A percentile compares a stretch with the other conserved stretches of the same genome.
phyloP scores from a whole-genome alignment of 2,329 filamentous ascomycete species.

The Stagonosporopsis vannaccii region DNA sequence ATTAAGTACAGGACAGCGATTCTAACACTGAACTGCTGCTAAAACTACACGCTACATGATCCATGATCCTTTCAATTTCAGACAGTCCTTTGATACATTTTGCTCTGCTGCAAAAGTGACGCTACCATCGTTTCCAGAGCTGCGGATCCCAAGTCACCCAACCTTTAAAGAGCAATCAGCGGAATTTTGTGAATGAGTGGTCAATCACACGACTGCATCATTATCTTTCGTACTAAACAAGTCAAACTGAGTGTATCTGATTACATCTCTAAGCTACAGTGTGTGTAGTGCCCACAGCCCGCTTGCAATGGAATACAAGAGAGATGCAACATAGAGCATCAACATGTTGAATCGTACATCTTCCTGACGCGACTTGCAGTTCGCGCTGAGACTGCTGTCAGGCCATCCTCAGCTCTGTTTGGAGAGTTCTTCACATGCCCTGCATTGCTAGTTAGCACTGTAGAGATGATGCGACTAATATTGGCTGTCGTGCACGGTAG shows the following conservation, averaged over 20 bases:
- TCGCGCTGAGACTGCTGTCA: background rate
- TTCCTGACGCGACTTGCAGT: background rate
- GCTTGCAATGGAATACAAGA: background rate
- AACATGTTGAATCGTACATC: background rate
- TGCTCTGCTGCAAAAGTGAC: too few relatives aligned
- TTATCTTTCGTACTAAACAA: background rate
- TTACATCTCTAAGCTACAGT: background rate
- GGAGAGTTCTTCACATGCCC: background rate
- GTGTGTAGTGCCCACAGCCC: background rate
- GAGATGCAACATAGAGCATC: background rate
- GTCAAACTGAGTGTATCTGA: background rate
- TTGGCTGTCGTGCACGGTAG: background rate
- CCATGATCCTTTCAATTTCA: background rate
- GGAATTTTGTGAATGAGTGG: too few relatives aligned
- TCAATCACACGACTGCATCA: background rate
- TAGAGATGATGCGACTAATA: background rate
- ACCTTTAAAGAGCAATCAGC: too few relatives aligned
- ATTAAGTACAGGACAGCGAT: too few relatives aligned
- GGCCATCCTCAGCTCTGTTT: background rate
- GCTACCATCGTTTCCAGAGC: too few relatives aligned
- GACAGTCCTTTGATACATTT: too few relatives aligned
- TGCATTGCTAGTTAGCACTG: background rate
- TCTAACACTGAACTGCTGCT: too few relatives aligned
- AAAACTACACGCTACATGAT: too few relatives aligned
- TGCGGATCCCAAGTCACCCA: too few relatives aligned